Base-by-base conservation (phyloP, 495 filamentous ascomycete genomes). In the Lindgomyces ingoldianus region DNA sequence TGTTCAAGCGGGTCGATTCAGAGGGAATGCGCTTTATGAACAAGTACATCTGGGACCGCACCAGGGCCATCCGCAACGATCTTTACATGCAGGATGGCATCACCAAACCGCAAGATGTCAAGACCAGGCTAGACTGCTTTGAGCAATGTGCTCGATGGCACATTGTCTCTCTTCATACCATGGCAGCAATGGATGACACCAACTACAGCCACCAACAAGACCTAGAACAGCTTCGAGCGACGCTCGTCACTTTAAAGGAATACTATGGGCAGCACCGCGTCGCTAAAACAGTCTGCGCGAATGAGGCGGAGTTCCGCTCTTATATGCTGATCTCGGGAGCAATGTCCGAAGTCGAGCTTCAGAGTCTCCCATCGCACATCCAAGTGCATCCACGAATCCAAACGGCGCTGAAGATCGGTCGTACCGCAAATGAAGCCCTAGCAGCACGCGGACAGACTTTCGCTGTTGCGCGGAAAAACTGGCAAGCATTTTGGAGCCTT, bases 91-190 rank as follows among this genome's bases (percentile, higher is more conserved):
- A 91, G 68, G 86, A 90, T 67, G 79, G 33, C 33, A 39, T 91
- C 30, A 86, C 85, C 0, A 83, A 86, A 8, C 81, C 87, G 49
- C 80, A 84, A 39, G 80, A 87, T 62, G 83, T 91, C n/a, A 79
- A 83, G 30, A 81, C 81, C 11, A 84, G 85, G 3, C 85, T 96
- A 0, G 86, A 88, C 39, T 95, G 91, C 70, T 87, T 95, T 41
- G 94, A 98, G 74, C 84, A 87, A 16, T 96, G 96, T 56, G 88
- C 90, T 16, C 88, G 95, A 39, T 96, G 97, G 60, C 95, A 98
- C 70, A 93, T 96, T 42, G 78, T 91, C 2, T 87, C 91, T 3
- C 80, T 96, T 12, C 95, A 99, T 74, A 82, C 93, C 48, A 83
- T 98, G 53, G 89, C 90, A 0, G 83, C 77, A 29, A 77, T 76